Conservation (phyloP, 352 stramenopile genomes). For the Pythium periplocum region DNA sequence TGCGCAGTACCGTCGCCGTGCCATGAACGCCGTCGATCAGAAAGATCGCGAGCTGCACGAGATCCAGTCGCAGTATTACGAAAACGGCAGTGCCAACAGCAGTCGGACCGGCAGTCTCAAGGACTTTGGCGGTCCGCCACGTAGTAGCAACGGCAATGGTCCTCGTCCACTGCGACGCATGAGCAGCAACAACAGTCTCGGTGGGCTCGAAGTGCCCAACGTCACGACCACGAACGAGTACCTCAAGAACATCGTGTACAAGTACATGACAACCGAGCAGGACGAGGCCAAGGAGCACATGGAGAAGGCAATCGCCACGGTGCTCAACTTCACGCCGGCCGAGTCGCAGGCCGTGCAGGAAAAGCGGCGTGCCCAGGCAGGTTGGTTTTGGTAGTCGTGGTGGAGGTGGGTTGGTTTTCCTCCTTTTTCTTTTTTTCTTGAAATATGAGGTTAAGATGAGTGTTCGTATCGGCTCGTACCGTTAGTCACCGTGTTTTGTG, state of each 20-base stretch:
- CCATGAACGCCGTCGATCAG: slow-evolving; percentile 73
- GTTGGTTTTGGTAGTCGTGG: slow-evolving; percentile 59
- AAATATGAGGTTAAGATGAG: too few relatives aligned
- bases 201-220: slow-evolving; percentile 74
- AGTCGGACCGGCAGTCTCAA: slow-evolving; percentile 44
- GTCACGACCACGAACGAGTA: slow-evolving; percentile 85
- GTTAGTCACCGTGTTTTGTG: too few relatives aligned
- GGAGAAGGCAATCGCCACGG: slow-evolving; percentile 85
- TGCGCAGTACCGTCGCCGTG: slow-evolving; percentile 70
- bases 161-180: slow-evolving; percentile 43
- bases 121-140: slow-evolving; percentile 18
- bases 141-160: slow-evolving; percentile 18
- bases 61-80: slow-evolving; percentile 57
- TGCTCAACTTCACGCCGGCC: slow-evolving; percentile 77
- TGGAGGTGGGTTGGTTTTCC: too few relatives aligned
- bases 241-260: slow-evolving; percentile 89
- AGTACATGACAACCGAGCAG: slow-evolving; percentile 88
- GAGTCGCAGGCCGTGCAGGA: slow-evolving; percentile 62
- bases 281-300: slow-evolving; percentile 84
- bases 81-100: slow-evolving; percentile 25
- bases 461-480: too few relatives aligned
- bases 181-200: slow-evolving; percentile 76
- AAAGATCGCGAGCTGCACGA: slow-evolving; percentile 77
- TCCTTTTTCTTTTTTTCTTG: too few relatives aligned
- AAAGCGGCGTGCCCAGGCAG: slow-evolving; percentile 46